These are phyloP conservation scores for Balamuthia mandrillaris DNA, from an alignment of 208 protist species.

Conservation along the genomic window DNA sequence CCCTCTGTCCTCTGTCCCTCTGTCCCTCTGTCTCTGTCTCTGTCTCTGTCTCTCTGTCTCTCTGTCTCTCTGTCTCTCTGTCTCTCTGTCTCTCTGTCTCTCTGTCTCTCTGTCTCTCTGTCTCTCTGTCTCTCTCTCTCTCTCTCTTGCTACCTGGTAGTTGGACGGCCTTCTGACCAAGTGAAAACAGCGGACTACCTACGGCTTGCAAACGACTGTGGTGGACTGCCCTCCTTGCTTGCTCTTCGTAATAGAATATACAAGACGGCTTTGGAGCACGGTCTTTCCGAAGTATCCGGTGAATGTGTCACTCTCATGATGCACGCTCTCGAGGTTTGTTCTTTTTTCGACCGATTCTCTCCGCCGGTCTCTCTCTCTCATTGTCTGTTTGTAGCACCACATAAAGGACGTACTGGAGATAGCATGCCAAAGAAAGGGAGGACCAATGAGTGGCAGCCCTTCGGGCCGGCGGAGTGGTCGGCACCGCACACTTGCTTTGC, in stretches of 20 bases:
- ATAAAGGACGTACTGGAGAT: neutral
- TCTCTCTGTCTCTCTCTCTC: neutral
- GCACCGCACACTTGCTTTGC: neutral
- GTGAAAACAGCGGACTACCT: neutral
- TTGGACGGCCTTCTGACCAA: neutral
- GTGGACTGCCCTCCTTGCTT: neutral
- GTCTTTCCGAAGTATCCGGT: slow-evolving; percentile 2
- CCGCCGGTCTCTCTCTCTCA: neutral
- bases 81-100: neutral
- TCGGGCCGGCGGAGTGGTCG: neutral
- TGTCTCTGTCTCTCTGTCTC: neutral
- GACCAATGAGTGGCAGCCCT: neutral
- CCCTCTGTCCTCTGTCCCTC: neutral
- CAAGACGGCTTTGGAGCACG: neutral
- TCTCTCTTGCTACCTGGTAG: neutral
- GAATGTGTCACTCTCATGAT: neutral
- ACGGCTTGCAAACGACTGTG: neutral
- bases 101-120: neutral
- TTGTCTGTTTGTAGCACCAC: neutral
- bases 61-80: neutral
- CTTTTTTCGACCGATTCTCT: neutral
- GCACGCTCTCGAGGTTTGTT: neutral
- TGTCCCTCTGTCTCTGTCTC: neutral
- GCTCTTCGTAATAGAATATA: slow-evolving; percentile 6
- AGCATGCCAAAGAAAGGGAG: slow-evolving; percentile 12